Percentiles rank a stretch among this genome's conserved stretches.
Conservation (phyloP, 2,329 filamentous ascomycete genomes). For the Hortaea sp. region DNA sequence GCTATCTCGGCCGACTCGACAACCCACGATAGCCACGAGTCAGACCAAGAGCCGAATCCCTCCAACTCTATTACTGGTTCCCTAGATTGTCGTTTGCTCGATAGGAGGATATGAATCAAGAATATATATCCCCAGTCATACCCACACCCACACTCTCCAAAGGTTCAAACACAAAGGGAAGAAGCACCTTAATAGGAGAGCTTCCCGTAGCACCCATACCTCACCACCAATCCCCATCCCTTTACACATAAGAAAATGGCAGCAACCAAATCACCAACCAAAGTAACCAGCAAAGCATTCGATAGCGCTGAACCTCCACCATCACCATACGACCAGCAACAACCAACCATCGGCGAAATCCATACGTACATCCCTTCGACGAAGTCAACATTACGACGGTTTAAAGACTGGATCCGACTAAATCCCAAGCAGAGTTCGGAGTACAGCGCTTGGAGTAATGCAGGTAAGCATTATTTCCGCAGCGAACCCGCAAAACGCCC, state of each 20-base stretch:
- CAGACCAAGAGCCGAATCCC: too few species aligned
- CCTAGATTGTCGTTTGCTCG: too few species aligned
- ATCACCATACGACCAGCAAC: neutral
- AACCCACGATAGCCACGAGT: too few species aligned
- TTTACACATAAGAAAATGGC: neutral
- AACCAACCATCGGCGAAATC: neutral
- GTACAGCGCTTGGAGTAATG: constrained; percentile 5
- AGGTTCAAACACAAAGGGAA: too few species aligned
- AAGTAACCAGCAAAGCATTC: neutral
- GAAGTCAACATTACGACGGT: neutral
- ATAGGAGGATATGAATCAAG: too few species aligned
- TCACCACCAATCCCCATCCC: neutral
- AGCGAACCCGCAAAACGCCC: too few species aligned
- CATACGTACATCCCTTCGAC: neutral
- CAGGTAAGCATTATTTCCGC: too few species aligned
- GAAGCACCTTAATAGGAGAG: too few species aligned
- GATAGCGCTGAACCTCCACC: neutral
- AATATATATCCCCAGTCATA: too few species aligned
- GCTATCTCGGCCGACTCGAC: too few species aligned
- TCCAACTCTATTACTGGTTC: too few species aligned
- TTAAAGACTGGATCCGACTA: constrained; percentile 10
- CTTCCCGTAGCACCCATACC: neutral
- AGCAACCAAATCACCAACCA: neutral
- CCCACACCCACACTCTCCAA: too few species aligned
- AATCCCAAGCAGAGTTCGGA: neutral